phyloP scores from a whole-genome alignment of 805 yeast species.

The Crinitomyces ghanaensis region DNA sequence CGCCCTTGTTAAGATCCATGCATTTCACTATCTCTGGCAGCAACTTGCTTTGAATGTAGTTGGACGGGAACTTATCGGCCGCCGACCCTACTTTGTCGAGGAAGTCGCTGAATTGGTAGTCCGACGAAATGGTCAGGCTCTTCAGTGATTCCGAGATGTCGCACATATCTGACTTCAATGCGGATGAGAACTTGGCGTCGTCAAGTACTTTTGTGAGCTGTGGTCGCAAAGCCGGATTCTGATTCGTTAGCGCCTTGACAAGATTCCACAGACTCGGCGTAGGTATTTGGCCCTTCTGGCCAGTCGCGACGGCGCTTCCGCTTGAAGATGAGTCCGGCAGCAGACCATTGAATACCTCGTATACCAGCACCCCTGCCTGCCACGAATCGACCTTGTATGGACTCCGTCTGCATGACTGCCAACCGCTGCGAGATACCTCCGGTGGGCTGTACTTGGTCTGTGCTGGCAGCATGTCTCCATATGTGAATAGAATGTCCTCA shows the following conservation, averaged over 20 bases:
- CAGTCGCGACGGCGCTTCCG: constrained; percentile 1
- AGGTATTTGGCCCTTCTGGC: constrained; percentile 9
- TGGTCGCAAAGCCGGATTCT: constrained; percentile 11
- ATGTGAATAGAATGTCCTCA: constrained; percentile 27
- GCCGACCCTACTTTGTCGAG: constrained; percentile 28
- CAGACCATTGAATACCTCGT: constrained; percentile 32
- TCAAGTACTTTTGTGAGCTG: constrained; percentile 10
- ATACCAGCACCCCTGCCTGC: constrained; percentile 47
- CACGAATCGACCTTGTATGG: constrained; percentile 43
- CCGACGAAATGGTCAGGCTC: constrained; percentile 42
- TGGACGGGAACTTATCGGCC: constrained; percentile 30
- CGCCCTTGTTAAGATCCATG: constrained; percentile 19
- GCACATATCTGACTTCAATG: constrained; percentile 36
- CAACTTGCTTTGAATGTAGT: constrained; percentile 47
- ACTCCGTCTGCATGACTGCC: constrained; percentile 26
- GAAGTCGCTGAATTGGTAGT: constrained; percentile 40
- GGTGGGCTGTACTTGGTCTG: constrained; percentile 36
- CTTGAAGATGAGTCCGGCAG: constrained; percentile 3
- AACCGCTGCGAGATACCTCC: constrained; percentile 38
- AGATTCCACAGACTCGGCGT: constrained; percentile 9
- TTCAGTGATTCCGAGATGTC: constrained; percentile 41
- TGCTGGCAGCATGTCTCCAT: constrained; percentile 26
- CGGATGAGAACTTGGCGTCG: constrained; percentile 13
- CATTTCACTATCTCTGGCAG: constrained; percentile 58
- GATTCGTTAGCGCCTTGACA: constrained; percentile 7